Conservation (phyloP, 2,329 filamentous ascomycete genomes). For the Fusarium haematococcum region DNA sequence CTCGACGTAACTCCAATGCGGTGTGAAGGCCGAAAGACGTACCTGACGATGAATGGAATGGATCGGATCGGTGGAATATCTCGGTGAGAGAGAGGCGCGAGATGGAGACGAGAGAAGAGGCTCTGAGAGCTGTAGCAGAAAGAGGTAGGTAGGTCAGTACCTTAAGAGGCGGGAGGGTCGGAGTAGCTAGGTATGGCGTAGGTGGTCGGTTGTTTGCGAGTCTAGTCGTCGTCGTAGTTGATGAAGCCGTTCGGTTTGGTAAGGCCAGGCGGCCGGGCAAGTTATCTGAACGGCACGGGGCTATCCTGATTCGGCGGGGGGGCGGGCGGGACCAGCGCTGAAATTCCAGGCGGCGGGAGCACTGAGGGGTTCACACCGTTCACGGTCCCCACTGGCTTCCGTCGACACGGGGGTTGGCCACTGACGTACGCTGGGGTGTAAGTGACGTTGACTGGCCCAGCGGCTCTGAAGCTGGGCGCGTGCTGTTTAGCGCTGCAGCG, state of each 20-base stretch:
- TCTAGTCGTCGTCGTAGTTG: slow-evolving; percentile 36
- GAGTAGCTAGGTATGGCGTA: slow-evolving; percentile 9
- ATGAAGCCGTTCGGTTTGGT: slow-evolving; percentile 29
- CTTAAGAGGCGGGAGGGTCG: slow-evolving; percentile 6
- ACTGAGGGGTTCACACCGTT: not conserved
- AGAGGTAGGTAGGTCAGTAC: not conserved
- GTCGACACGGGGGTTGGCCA: slow-evolving; percentile 26
- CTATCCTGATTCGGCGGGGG: slow-evolving; percentile 26
- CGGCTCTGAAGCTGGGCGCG: slow-evolving; percentile 3
- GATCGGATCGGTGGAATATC: slow-evolving; percentile 1
- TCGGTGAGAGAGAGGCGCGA: slow-evolving; percentile 4
- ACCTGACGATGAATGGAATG: slow-evolving; percentile 22
- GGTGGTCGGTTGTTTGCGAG: slow-evolving; percentile 7
- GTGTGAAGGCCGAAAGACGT: slow-evolving; percentile 17
- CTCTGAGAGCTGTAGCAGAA: not conserved
- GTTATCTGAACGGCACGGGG: slow-evolving; percentile 12
- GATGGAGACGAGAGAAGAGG: not conserved
- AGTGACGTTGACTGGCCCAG: slow-evolving; percentile 33
- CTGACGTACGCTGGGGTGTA: slow-evolving; percentile 26
- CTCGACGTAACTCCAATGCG: slow-evolving; percentile 5
- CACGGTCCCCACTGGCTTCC: not conserved
- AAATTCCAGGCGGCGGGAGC: slow-evolving; percentile 15
- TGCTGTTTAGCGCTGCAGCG: slow-evolving; percentile 27
- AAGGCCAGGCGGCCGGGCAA: slow-evolving; percentile 18
- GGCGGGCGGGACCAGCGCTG: slow-evolving; percentile 31